Percentiles rank a stretch among this genome's conserved stretches.
Evolutionary conservation across 805 yeast genomes (phyloP).

Genomic region (Kodamaea lidongshanica): DNA sequence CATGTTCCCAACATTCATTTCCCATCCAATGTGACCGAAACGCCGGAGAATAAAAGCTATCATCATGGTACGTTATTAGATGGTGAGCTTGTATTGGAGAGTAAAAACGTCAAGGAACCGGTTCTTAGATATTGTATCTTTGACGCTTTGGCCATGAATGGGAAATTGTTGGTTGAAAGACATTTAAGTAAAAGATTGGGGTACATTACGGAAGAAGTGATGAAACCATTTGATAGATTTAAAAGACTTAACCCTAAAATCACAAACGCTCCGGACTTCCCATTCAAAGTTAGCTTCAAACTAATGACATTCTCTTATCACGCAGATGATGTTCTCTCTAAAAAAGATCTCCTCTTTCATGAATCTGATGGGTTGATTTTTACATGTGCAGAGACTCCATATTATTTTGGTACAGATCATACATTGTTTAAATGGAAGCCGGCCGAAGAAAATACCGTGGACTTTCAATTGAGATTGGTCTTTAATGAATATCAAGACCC

Average conservation of each 20-base stretch:
- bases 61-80: conserved; percentile 89
- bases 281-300: conserved; percentile 81
- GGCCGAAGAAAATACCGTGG: conserved; percentile 89
- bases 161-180: conserved; percentile 60
- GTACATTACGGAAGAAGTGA: conserved; percentile 73
- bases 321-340: conserved; percentile 66
- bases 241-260: conserved; percentile 67
- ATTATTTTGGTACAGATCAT: conserved; percentile 81
- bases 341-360: conserved; percentile 70
- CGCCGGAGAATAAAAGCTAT: conserved; percentile 44
- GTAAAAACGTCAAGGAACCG: conserved; percentile 49
- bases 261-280: conserved; percentile 57
- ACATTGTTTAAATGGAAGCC: conserved; percentile 95
- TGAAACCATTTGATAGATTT: conserved; percentile 72
- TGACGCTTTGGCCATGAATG: conserved; percentile 84
- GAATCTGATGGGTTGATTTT: conserved; percentile 90
- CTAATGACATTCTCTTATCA: conserved; percentile 81
- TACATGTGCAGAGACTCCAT: conserved; percentile 86
- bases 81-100: conserved; percentile 84
- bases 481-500: conserved; percentile 57
- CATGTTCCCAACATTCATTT: conserved; percentile 80
- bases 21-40: conserved; percentile 45
- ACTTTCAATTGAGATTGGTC: conserved; percentile 64
- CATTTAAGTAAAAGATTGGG: conserved; percentile 79
- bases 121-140: conserved; percentile 73